Evolutionary conservation across 2,329 filamentous ascomycete genomes (phyloP), one percentile per base, ranked within the genome.

Genomic region (Xylariaceae sp.): DNA sequence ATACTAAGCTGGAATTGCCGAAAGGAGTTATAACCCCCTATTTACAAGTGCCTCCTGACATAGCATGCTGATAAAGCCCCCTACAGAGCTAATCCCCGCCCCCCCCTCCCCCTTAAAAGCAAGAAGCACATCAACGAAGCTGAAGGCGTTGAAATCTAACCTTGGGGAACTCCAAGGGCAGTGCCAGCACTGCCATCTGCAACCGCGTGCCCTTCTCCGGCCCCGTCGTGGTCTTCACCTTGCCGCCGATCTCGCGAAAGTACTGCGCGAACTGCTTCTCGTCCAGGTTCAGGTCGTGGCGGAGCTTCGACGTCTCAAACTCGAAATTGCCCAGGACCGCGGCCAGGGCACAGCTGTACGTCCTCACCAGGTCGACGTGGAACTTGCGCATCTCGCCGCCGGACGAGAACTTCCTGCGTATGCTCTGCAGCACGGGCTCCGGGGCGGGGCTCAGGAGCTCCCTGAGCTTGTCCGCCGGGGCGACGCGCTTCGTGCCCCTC

Each of bases 111-210:
- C n/a, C n/a, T n/a, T n/a, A n/a, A n/a, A n/a, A n/a, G n/a, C n/a
- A n/a, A n/a, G n/a, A n/a, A n/a, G n/a, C n/a, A n/a, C n/a, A n/a
- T n/a, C n/a, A n/a, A n/a, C n/a, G n/a, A n/a, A n/a, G n/a, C n/a
- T n/a, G n/a, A n/a, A n/a, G n/a, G n/a, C n/a, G n/a, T n/a, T n/a
- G n/a, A n/a, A n/a, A n/a, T 39, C 56, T 50, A 43, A 61, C 50
- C 63, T 82, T 88, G 2, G 90, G 92, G 56, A 95, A 95, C 38
- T 80, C 72, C 29, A 95, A 64, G 3, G 92, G 92, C 42, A 95
- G 58, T 47, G 72, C 75, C 49, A 96, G 63, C 46, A 77, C 77
- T 10, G 83, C 88, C 31, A 89, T 63, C 39, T 71, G 61, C 19
- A 59, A 49, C 37, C 58, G 58, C 38, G 61, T 70, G 40, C 77